Evolutionary conservation across 805 yeast species (phyloP).

Genomic region (Isabelozyma rhagii): DNA sequence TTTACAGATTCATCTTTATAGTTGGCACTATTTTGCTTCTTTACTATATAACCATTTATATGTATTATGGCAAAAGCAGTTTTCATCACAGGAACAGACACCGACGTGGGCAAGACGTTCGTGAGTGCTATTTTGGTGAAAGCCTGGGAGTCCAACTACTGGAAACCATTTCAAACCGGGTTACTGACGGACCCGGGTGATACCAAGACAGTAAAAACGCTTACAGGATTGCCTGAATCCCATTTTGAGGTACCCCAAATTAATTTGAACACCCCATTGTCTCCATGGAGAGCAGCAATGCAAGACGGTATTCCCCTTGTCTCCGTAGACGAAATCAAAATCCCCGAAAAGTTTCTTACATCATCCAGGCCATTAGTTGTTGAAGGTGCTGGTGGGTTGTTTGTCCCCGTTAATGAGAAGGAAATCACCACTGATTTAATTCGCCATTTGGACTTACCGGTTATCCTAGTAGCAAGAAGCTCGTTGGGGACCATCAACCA

Average conservation of each 20-base stretch:
- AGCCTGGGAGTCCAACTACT: slow-evolving; percentile 22
- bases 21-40: no score
- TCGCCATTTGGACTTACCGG: slow-evolving; percentile 11
- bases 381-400: slow-evolving; percentile 29
- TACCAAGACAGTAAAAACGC: slow-evolving; percentile 10
- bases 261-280: slow-evolving; percentile 17
- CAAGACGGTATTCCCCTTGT: slow-evolving; percentile 11
- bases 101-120: slow-evolving; percentile 29
- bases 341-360: slow-evolving; percentile 10
- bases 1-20: no score
- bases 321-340: slow-evolving; percentile 6
- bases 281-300: slow-evolving; percentile 24
- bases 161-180: slow-evolving; percentile 30
- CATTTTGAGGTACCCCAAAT: slow-evolving; percentile 11
- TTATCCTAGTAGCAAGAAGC: slow-evolving; percentile 22
- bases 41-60: no score
- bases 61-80: slow-evolving; percentile 2
- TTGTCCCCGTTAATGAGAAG: slow-evolving; percentile 21
- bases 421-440: slow-evolving; percentile 19
- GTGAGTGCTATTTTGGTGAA: slow-evolving; percentile 17
- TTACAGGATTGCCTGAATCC: slow-evolving; percentile 6
- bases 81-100: slow-evolving; percentile 29
- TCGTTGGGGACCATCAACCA: slow-evolving; percentile 27
- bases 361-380: slow-evolving; percentile 12
- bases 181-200: slow-evolving; percentile 22